Base-by-base conservation (phyloP, 2,329 filamentous ascomycete species). In the Fusarium proliferatum region DNA sequence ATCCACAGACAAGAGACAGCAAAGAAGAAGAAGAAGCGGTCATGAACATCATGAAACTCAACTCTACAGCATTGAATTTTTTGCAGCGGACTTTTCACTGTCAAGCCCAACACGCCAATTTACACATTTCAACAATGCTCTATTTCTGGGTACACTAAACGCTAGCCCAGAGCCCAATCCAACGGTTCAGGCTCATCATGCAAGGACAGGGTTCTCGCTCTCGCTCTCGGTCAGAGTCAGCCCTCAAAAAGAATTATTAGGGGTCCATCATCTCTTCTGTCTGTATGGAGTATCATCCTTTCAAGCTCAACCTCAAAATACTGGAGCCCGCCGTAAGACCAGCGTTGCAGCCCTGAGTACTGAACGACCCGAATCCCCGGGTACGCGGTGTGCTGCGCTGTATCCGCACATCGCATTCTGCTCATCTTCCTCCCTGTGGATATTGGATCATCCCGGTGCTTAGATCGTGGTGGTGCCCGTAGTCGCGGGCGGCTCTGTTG, bases 121-220 rank as follows among this genome's bases (percentile, higher is more conserved):
- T 46, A 59, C 38, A 34, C 48, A 48, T 51, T 52, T 39, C 41
- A 60, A 63, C 30, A 57, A 41, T 49, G 26, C 64, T 55, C 64
- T 68, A 68, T 68, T 68, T 60, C 53, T 45, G 52, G 53, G 63
- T 36, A 64, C 55, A 46, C 65, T 67, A 61, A 55, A 65, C 42
- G 36, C 51, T 69, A 45, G 59, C 51, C 59, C 57, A 46, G 67
- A 75, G 72, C 71, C 65, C 75, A 77, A 73, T 67, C 56, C 67
- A 73, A 75, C 61, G 65, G 73, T 74, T 77, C 75, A 77, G 75
- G 75, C 67, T 77, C 61, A 69, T 55, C 46, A 60, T 66, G 66
- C 75, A 77, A 62, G 75, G 75, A 61, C 75, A 65, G 58, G 73
- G 73, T 59, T 41, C 33, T 45, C 53, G 43, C 39, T 67, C 42